Conservation (phyloP, 306 rosid genomes). For the Echinosophora koreensis region DNA sequence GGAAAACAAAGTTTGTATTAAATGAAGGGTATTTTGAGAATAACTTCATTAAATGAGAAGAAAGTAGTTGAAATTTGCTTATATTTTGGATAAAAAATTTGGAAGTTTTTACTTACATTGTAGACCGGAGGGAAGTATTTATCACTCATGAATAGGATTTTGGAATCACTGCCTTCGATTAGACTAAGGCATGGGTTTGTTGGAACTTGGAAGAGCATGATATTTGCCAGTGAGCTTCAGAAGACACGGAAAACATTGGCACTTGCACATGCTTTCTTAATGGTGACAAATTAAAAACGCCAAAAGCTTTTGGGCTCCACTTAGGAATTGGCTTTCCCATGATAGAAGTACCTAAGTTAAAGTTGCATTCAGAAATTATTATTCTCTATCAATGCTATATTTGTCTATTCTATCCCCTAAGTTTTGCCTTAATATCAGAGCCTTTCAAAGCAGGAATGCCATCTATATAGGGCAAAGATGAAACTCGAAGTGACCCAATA, state of each 20-base stretch:
- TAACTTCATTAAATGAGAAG: too few relatives aligned
- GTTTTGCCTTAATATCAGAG: background rate
- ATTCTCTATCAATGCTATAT: background rate
- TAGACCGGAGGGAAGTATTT: too few relatives aligned
- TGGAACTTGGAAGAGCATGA: constrained; percentile 46
- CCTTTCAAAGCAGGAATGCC: background rate
- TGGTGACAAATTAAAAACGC: constrained; percentile 28
- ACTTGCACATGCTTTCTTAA: constrained; percentile 48
- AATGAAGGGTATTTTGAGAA: too few relatives aligned
- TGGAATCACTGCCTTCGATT: background rate
- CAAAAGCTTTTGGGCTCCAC: constrained; percentile 49
- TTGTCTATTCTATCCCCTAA: background rate
- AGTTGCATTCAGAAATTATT: background rate
- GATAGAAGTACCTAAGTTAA: background rate
- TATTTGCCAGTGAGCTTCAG: constrained; percentile 34
- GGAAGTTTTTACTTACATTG: too few relatives aligned
- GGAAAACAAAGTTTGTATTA: too few relatives aligned
- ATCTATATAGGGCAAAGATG: constrained; percentile 3
- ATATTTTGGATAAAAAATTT: too few relatives aligned
- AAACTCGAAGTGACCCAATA: background rate
- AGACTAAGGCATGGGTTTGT: constrained; percentile 21
- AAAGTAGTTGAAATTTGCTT: too few relatives aligned
- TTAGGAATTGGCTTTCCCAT: constrained; percentile 11
- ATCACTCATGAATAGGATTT: background rate
- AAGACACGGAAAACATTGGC: constrained; percentile 36